A percentile compares a stretch with the other conserved stretches of the same genome.
Evolutionary conservation across 768 basidiomycete species (phyloP).

Genomic region (Boletus subcaerulescens): DNA sequence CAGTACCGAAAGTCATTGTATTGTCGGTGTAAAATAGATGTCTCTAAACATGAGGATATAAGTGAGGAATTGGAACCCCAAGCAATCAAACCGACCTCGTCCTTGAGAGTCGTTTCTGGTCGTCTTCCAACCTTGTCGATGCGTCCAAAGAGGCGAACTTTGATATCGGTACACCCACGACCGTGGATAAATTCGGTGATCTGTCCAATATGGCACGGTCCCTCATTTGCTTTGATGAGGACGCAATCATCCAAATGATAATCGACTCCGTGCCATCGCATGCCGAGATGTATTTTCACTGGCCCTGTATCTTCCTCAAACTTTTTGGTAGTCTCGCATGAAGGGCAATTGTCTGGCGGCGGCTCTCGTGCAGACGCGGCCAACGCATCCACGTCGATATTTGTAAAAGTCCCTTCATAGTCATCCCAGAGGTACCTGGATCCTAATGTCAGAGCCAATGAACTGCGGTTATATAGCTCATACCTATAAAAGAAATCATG

Average conservation of each 20-base stretch:
- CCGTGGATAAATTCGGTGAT: constrained; percentile 36
- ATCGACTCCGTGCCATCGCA: constrained; percentile 43
- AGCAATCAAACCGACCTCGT: constrained; percentile 46
- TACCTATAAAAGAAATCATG: constrained; percentile 61
- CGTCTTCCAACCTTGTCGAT: constrained; percentile 36
- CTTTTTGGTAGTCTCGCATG: constrained; percentile 40
- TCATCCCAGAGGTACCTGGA: constrained; percentile 52
- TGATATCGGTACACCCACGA: constrained; percentile 11
- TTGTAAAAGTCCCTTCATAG: constrained; percentile 42
- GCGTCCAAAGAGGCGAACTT: constrained; percentile 51
- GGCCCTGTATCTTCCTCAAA: constrained; percentile 31
- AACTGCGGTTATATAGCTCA: not conserved
- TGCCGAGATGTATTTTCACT: constrained; percentile 35
- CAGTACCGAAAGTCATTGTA: constrained; percentile 29
- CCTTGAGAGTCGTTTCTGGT: constrained; percentile 41
- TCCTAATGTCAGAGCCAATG: not conserved
- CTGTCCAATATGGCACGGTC: constrained; percentile 57
- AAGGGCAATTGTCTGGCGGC: constrained; percentile 53
- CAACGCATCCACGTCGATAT: constrained; percentile 33
- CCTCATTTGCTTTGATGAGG: constrained; percentile 43
- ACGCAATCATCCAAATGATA: constrained; percentile 68
- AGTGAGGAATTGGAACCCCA: not conserved
- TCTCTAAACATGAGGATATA: constrained; percentile 37
- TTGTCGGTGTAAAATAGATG: constrained; percentile 62
- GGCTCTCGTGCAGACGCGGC: not conserved